Conservation (phyloP, 2,329 filamentous ascomycete species). For the Alternaria sp. region DNA sequence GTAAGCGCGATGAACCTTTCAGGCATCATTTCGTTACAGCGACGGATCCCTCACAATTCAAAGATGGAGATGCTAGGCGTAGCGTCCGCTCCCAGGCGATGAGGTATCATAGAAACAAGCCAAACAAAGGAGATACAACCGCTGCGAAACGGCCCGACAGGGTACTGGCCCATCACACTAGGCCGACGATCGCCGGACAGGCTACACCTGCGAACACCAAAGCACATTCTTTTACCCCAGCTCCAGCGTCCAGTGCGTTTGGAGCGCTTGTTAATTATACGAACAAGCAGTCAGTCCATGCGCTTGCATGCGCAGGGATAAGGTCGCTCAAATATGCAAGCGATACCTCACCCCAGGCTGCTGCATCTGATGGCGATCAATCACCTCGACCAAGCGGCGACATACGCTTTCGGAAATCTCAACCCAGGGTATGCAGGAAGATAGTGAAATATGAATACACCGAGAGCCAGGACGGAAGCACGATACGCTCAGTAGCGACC, state of each 20-base stretch:
- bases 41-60: conserved; percentile 45
- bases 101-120: conserved; percentile 39
- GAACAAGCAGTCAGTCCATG: neutral
- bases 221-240: neutral
- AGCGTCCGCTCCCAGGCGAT: conserved; percentile 47
- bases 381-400: neutral
- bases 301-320: neutral
- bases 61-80: conserved; percentile 33
- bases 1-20: conserved; percentile 36
- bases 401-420: neutral
- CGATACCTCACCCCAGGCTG: too few species aligned
- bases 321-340: neutral
- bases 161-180: neutral
- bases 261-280: neutral
- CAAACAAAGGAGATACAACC: neutral
- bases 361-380: neutral
- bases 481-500: conserved; percentile 23
- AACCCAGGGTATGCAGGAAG: neutral
- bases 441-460: neutral
- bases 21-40: conserved; percentile 44
- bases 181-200: neutral
- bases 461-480: conserved; percentile 17
- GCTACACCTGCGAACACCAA: neutral
- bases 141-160: neutral
- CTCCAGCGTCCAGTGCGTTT: neutral